Conservation (phyloP, 2,329 filamentous ascomycete species). For the Lecanicillium sp. region DNA sequence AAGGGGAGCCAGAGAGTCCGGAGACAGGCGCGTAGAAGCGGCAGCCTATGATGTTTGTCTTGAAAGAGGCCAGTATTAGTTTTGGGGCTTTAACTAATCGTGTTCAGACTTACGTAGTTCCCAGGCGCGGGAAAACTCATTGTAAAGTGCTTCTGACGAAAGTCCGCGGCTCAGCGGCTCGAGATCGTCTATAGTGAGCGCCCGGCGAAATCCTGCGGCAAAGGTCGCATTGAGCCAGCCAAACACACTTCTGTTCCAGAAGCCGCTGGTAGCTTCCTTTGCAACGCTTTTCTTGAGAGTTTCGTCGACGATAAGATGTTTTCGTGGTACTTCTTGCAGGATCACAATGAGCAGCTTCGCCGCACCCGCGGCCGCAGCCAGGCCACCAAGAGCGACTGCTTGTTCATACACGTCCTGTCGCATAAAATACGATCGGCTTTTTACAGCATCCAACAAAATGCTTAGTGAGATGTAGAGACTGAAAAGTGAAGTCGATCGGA, state of each 20-base stretch:
- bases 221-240: neutral
- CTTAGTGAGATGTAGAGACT: neutral
- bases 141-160: neutral
- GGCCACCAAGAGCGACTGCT: neutral
- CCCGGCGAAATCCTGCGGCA: neutral
- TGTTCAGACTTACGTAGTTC: no score
- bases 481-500: neutral
- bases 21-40: no score
- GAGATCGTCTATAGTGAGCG: neutral
- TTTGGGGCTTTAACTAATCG: no score
- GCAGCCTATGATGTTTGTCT: no score
- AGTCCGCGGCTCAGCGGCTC: neutral
- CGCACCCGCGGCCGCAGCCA: neutral
- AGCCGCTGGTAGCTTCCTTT: neutral
- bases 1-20: neutral
- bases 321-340: neutral
- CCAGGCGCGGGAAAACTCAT: neutral
- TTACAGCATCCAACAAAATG: neutral
- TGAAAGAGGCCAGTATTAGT: no score
- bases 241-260: neutral
- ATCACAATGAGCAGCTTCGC: neutral
- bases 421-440: neutral
- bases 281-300: neutral
- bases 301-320: no score
- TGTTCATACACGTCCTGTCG: neutral